Conservation (phyloP, 495 filamentous ascomycete genomes). For the Xylona heveae region DNA sequence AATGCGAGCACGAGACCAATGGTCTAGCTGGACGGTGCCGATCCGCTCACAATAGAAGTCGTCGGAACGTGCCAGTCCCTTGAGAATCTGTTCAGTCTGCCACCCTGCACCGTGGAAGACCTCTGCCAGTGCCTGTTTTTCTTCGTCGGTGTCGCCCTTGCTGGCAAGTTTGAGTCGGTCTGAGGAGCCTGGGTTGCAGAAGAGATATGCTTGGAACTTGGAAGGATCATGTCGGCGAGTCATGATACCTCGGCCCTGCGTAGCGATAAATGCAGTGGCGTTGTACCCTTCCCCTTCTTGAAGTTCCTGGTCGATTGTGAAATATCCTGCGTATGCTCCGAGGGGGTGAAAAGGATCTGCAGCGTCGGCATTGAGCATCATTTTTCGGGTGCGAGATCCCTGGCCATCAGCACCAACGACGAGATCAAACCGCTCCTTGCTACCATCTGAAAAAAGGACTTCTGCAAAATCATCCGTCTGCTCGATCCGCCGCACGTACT, state of each 20-base stretch:
- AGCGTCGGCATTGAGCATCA: conserved; percentile 13
- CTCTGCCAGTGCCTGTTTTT: conserved; percentile 20
- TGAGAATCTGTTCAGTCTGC: conserved; percentile 19
- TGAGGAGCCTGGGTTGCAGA: conserved; percentile 9
- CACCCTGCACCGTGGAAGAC: conserved; percentile 24
- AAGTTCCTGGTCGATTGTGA: conserved; percentile 15
- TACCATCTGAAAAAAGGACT: conserved; percentile 19
- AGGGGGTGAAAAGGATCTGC: conserved; percentile 12
- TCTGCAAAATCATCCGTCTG: conserved; percentile 9
- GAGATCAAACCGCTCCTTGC: conserved; percentile 20
- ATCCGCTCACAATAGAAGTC: conserved; percentile 28
- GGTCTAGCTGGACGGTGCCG: conserved; percentile 19
- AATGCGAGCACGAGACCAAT: conserved; percentile 23
- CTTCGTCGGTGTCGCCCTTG: conserved; percentile 6
- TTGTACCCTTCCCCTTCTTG: conserved; percentile 16
- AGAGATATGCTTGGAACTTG: conserved; percentile 19
- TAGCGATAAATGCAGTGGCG: conserved; percentile 15
- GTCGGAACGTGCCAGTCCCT: conserved; percentile 15
- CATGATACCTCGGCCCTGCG: conserved; percentile 17
- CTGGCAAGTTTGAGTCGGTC: conserved; percentile 10
- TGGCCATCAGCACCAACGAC: conserved; percentile 28
- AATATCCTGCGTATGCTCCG: conserved; percentile 17
- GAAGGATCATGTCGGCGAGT: conserved; percentile 17
- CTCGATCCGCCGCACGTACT: too few species aligned
- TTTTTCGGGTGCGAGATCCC: conserved; percentile 18